Conservation (phyloP, 768 basidiomycete genomes). For the Termitomyces titanicus region DNA sequence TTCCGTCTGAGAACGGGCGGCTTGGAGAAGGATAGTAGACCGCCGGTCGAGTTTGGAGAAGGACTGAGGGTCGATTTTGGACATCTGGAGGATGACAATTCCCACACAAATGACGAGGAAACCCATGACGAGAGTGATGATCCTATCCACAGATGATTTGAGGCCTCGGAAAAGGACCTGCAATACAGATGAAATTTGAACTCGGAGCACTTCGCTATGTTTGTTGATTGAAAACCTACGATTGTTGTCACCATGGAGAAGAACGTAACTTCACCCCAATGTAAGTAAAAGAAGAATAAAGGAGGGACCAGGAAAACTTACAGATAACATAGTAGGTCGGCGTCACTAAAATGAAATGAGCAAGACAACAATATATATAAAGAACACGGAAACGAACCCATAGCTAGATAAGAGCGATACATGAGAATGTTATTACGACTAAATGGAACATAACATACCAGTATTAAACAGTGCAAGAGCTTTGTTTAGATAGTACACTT, state of each 20-base stretch:
- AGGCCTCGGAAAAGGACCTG: slow-evolving; percentile 91
- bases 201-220: background rate
- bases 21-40: slow-evolving; percentile 87
- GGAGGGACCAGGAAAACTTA: slow-evolving; percentile 29
- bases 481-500: slow-evolving; percentile 94
- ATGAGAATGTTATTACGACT: slow-evolving; percentile 56
- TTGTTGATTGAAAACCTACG: slow-evolving; percentile 36
- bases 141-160: slow-evolving; percentile 67
- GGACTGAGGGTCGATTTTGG: slow-evolving; percentile 83
- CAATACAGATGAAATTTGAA: background rate
- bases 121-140: slow-evolving; percentile 88
- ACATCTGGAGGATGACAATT: slow-evolving; percentile 94
- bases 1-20: slow-evolving; percentile 71
- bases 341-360: slow-evolving; percentile 52
- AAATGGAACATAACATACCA: slow-evolving; percentile 38
- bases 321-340: slow-evolving; percentile 87
- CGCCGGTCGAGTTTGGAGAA: slow-evolving; percentile 82
- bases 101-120: slow-evolving; percentile 91
- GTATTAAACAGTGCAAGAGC: slow-evolving; percentile 96
- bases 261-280: slow-evolving; percentile 62
- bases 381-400: slow-evolving; percentile 8
- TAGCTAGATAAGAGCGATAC: slow-evolving; percentile 23
- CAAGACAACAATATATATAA: background rate
- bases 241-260: slow-evolving; percentile 83
- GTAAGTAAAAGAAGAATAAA: background rate